Conservation (phyloP, 208 protist genomes). For the Acanthamoeba quina region DNA sequence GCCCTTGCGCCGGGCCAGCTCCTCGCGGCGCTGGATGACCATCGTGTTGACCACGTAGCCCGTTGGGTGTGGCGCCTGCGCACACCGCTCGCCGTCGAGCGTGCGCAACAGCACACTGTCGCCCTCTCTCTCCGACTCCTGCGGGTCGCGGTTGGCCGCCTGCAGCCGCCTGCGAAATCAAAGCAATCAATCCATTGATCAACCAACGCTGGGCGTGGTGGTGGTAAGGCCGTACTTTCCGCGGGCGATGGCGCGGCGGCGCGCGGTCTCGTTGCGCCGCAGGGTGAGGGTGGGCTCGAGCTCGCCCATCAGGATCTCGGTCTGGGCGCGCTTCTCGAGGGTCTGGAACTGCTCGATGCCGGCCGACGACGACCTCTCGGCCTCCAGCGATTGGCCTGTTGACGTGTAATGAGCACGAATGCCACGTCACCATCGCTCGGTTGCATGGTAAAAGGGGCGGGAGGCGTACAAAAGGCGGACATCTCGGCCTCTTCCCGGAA, state of each 20-base stretch:
- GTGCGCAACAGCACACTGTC: neutral
- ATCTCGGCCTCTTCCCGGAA: slow-evolving; percentile 28
- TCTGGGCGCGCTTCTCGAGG: slow-evolving; percentile 15
- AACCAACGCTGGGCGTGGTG: too few relatives aligned
- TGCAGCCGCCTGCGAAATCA: too few relatives aligned
- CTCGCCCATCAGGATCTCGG: slow-evolving; percentile 3
- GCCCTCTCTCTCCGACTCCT: too few relatives aligned
- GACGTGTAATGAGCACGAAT: neutral
- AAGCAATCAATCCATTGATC: too few relatives aligned
- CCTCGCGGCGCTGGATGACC: neutral
- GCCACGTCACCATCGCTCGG: too few relatives aligned
- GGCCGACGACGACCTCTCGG: slow-evolving; percentile 3
- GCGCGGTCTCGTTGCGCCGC: neutral
- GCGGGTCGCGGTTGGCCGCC: too few relatives aligned
- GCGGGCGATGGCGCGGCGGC: neutral
- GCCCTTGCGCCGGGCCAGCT: too few relatives aligned
- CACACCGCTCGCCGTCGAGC: neutral
- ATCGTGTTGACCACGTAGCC: neutral
- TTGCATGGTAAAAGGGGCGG: neutral
- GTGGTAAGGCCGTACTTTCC: neutral
- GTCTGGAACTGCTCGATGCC: slow-evolving; percentile 38
- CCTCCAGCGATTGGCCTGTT: slow-evolving; percentile 25
- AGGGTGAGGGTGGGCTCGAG: slow-evolving; percentile 22
- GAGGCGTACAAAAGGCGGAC: slow-evolving; percentile 14
- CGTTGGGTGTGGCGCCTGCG: neutral